phyloP scores from a whole-genome alignment of 805 yeast genomes.

The Priceomyces fermenticarens region DNA sequence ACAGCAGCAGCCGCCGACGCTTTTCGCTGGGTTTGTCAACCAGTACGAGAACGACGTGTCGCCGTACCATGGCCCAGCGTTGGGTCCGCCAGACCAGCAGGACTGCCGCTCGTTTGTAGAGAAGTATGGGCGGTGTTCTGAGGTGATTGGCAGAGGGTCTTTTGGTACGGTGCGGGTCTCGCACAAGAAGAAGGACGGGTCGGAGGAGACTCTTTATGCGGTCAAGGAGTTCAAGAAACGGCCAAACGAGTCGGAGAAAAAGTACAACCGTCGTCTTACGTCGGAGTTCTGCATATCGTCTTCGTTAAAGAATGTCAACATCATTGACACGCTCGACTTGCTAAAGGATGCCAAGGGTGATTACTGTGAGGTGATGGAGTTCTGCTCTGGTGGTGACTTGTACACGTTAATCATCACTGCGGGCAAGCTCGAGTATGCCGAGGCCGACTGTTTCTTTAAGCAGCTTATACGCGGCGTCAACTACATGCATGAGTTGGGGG shows the following conservation, averaged over 20 bases:
- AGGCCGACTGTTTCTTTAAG: conserved; percentile 88
- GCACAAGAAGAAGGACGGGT: conserved; percentile 55
- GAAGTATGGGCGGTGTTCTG: conserved; percentile 93
- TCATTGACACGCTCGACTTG: conserved; percentile 72
- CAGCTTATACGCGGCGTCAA: conserved; percentile 80
- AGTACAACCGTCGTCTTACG: conserved; percentile 70
- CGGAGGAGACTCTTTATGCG: conserved; percentile 61
- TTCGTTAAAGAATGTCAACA: conserved; percentile 72
- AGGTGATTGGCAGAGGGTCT: conserved; percentile 89
- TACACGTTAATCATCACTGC: conserved; percentile 70
- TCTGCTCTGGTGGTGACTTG: conserved; percentile 78
- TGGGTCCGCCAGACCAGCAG: conserved; percentile 15
- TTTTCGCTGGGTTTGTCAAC: conserved; percentile 62
- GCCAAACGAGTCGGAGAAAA: conserved; percentile 59
- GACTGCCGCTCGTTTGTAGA: conserved; percentile 67
- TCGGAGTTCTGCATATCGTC: conserved; percentile 82
- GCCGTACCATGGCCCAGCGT: conserved; percentile 18
- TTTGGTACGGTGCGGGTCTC: conserved; percentile 91
- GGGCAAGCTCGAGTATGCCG: conserved; percentile 76
- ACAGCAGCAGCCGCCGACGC: conserved; percentile 57
- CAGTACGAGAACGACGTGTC: conserved; percentile 45
- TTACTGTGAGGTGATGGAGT: conserved; percentile 84
- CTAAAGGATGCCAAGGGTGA: conserved; percentile 80
- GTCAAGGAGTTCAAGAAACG: conserved; percentile 80
- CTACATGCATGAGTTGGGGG: conserved; percentile 88